phyloP scores from a whole-genome alignment of 2,329 filamentous ascomycete genomes.

The Sclerotinia subarctica region DNA sequence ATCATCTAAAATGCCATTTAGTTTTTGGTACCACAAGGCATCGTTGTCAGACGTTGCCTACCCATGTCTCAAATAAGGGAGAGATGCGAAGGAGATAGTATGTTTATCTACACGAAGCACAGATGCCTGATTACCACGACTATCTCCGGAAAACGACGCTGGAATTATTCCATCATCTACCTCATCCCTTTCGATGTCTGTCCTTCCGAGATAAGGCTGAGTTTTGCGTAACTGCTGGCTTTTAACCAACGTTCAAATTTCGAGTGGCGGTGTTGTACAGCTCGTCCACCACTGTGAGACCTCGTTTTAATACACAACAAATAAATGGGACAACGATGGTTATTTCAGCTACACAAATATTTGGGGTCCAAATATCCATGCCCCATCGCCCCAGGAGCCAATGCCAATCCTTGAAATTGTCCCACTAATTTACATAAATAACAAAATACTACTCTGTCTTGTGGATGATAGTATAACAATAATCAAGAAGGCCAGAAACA shows the following conservation, averaged over 20 bases:
- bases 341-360: not conserved
- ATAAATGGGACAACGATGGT: not conserved
- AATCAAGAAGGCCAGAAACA: no score
- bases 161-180: not conserved
- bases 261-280: not conserved
- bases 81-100: not conserved
- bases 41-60: not conserved
- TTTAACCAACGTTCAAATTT: not conserved
- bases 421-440: not conserved
- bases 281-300: not conserved
- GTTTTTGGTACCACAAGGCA: not conserved
- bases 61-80: not conserved
- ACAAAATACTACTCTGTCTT: no score
- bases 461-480: no score
- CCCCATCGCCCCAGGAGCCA: not conserved
- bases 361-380: not conserved
- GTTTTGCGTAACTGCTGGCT: not conserved
- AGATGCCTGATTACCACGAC: not conserved
- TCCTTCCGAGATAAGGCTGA: not conserved
- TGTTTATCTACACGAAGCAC: not conserved
- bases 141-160: not conserved
- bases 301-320: not conserved
- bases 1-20: not conserved
- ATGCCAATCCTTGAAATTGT: not conserved
- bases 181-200: not conserved